Percentiles rank a stretch among this genome's conserved stretches.
phyloP scores from a whole-genome alignment of 345 rosid species.

The Camelina neglecta region DNA sequence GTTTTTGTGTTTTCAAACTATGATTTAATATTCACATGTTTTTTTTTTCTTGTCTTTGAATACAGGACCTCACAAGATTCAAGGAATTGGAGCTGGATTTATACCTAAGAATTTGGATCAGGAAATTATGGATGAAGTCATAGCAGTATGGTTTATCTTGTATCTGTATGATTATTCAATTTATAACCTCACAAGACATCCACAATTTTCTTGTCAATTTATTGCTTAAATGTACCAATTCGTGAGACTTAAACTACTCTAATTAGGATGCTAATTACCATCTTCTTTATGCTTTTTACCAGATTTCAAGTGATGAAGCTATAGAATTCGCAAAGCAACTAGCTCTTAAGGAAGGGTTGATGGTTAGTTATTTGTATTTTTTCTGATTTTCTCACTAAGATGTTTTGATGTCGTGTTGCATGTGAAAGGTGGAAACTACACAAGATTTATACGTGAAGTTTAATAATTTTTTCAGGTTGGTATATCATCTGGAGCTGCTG shows the following conservation, averaged over 20 bases:
- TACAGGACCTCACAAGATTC: slow-evolving; percentile 98
- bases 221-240: neutral
- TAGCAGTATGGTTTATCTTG: slow-evolving; percentile 54
- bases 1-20: neutral
- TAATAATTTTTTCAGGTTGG: slow-evolving; percentile 44
- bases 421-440: neutral
- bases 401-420: neutral
- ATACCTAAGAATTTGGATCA: slow-evolving; percentile 83
- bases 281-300: slow-evolving; percentile 9
- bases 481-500: slow-evolving; percentile 63
- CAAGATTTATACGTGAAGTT: slow-evolving; percentile 1
- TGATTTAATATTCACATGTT: neutral
- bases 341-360: slow-evolving; percentile 94
- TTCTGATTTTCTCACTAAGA: slow-evolving; percentile 5
- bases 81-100: slow-evolving; percentile 99
- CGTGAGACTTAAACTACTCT: neutral
- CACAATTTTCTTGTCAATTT: neutral
- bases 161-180: slow-evolving; percentile 9
- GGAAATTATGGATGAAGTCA: slow-evolving; percentile 79
- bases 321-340: slow-evolving; percentile 90
- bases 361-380: slow-evolving; percentile 60
- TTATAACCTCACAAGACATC: neutral
- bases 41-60: slow-evolving; percentile 23
- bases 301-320: slow-evolving; percentile 68
- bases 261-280: slow-evolving; percentile 11